Percentiles rank a stretch among this genome's conserved stretches.
Evolutionary conservation across 2,329 filamentous ascomycete genomes (phyloP).

Genomic region (Fusarium sp.): DNA sequence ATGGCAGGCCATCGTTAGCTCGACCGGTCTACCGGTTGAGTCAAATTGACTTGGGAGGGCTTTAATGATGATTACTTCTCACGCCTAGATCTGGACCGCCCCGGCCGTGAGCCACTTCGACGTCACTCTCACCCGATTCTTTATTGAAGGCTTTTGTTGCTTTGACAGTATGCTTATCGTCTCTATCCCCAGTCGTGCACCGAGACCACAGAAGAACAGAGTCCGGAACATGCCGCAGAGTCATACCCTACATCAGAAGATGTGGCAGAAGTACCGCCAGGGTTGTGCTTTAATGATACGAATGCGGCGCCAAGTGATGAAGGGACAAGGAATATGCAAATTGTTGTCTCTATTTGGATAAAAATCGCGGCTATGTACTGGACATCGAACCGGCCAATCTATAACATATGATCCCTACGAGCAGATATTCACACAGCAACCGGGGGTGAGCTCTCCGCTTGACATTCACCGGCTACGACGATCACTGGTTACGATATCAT

Average conservation of each 20-base stretch:
- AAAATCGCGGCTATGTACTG: background rate
- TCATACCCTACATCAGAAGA: conserved; percentile 5
- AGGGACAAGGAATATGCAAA: background rate
- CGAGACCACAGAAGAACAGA: background rate
- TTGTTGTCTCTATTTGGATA: conserved; percentile 7
- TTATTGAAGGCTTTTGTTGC: background rate
- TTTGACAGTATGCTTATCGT: background rate
- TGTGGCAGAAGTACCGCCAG: background rate
- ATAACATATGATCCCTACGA: background rate
- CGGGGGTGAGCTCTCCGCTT: background rate
- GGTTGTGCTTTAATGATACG: background rate
- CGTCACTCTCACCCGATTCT: conserved; percentile 19
- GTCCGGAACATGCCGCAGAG: background rate
- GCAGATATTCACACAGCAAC: background rate
- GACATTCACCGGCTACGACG: background rate
- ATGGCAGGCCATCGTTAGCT: conserved; percentile 6
- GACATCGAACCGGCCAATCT: background rate
- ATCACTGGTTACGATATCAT: background rate
- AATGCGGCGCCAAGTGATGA: background rate
- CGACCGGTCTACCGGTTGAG: conserved; percentile 20
- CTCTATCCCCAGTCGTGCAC: background rate
- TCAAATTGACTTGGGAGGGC: conserved; percentile 18
- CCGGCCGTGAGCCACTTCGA: background rate
- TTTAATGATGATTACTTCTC: conserved; percentile 5
- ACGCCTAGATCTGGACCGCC: conserved; percentile 13